Evolutionary conservation across 2,329 filamentous ascomycete species (phyloP).

Genomic region (Didymella glomerata): DNA sequence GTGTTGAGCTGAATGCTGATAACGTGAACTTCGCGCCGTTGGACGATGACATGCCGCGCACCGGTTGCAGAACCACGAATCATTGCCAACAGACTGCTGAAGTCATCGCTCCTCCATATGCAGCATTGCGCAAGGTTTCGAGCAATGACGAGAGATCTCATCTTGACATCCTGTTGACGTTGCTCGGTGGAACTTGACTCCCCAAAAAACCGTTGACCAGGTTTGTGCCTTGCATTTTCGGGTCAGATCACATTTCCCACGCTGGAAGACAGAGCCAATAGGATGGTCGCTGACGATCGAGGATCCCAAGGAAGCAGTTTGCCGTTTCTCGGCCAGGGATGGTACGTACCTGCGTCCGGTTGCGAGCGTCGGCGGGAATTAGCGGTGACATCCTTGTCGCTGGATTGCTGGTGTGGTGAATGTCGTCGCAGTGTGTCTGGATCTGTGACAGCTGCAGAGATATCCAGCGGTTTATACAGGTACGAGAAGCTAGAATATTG

Average conservation of each 20-base stretch:
- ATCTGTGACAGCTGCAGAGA: background rate
- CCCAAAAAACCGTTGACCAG: background rate
- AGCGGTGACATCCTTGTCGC: conserved; percentile 1
- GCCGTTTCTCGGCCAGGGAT: conserved; percentile 13
- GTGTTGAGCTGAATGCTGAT: background rate
- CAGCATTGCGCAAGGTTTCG: background rate
- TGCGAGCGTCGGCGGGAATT: background rate
- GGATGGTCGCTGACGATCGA: background rate
- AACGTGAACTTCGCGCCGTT: conserved; percentile 1
- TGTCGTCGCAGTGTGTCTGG: background rate
- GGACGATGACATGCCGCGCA: conserved; percentile 16
- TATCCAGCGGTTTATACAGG: background rate
- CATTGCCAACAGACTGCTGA: background rate
- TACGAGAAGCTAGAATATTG: background rate
- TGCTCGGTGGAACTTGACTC: background rate
- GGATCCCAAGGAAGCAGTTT: background rate
- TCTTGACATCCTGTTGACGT: conserved; percentile 1
- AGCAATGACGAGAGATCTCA: background rate
- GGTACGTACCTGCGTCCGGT: conserved; percentile 26
- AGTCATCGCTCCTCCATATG: background rate
- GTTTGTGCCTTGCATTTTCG: background rate
- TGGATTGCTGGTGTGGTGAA: background rate
- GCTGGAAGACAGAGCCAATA: background rate
- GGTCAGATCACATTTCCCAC: background rate
- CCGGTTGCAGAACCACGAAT: conserved; percentile 12